Conservation (phyloP, 2,329 filamentous ascomycete species). For the Rosellinia necatrix region DNA sequence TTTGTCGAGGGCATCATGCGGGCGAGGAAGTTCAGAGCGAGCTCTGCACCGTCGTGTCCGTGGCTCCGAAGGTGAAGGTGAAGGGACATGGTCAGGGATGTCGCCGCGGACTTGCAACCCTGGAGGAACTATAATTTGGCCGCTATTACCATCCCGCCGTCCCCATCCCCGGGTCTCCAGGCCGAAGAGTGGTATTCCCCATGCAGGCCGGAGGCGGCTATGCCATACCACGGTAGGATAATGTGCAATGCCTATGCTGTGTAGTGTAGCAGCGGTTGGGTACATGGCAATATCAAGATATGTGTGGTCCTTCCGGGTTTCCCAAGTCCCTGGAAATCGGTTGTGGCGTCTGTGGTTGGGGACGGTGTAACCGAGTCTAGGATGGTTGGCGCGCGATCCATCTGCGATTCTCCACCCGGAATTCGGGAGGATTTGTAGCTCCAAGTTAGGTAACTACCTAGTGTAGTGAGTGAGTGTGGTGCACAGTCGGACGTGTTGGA, state of each 20-base stretch:
- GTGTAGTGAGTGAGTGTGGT: no score
- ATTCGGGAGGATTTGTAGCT: conserved; percentile 1
- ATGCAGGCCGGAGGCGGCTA: conserved; percentile 15
- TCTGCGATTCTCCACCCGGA: conserved; percentile 16
- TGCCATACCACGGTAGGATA: conserved; percentile 3
- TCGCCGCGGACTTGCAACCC: neutral
- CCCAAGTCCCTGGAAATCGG: conserved; percentile 23
- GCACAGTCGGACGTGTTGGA: no score
- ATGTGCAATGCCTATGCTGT: neutral
- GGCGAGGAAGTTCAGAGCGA: neutral
- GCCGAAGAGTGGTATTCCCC: neutral
- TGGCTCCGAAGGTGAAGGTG: conserved; percentile 1
- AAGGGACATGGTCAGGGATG: neutral
- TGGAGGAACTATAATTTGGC: conserved; percentile 4
- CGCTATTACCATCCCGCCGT: conserved; percentile 11
- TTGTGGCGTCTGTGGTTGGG: conserved; percentile 20
- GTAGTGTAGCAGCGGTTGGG: neutral
- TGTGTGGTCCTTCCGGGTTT: conserved; percentile 24
- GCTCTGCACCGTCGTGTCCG: neutral
- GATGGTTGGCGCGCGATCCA: conserved; percentile 11
- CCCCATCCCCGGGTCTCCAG: conserved; percentile 8
- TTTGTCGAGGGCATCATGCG: conserved; percentile 5
- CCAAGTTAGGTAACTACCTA: no score
- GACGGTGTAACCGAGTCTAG: conserved; percentile 24
- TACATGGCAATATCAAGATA: neutral